Conservation (phyloP, 371 early-diverging fungal species). For the Funneliformis caledonium region DNA sequence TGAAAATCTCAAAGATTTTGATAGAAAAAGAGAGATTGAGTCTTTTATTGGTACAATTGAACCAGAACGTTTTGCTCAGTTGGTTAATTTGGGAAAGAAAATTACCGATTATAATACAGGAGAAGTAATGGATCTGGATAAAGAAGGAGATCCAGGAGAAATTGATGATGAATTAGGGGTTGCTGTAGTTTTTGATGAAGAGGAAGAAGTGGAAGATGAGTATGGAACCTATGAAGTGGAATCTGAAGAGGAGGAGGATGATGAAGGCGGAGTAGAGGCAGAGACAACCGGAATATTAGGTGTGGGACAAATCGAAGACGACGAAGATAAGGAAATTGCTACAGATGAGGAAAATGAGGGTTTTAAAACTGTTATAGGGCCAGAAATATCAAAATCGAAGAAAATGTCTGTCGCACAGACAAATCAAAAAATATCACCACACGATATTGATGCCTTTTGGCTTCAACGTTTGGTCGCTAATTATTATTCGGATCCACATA, state of each 20-base stretch:
- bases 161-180: conserved; percentile 79
- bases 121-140: conserved; percentile 49
- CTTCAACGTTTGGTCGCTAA: conserved; percentile 87
- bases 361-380: conserved; percentile 57
- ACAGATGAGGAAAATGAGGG: conserved; percentile 54
- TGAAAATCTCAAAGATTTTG: conserved; percentile 84
- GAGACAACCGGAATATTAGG: conserved; percentile 52
- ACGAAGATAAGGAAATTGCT: conserved; percentile 48
- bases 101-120: conserved; percentile 84
- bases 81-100: conserved; percentile 90
- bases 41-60: conserved; percentile 61
- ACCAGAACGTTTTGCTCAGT: conserved; percentile 83
- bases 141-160: conserved; percentile 52
- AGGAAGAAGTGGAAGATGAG: conserved; percentile 66
- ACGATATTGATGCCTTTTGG: conserved; percentile 97
- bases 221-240: conserved; percentile 67
- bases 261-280: conserved; percentile 53
- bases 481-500: conserved; percentile 83
- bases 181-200: conserved; percentile 77
- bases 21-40: conserved; percentile 87
- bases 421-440: conserved; percentile 59
- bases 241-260: conserved; percentile 46
- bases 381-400: conserved; percentile 45
- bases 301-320: conserved; percentile 45
- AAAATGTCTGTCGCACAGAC: conserved; percentile 37